phyloP scores from a whole-genome alignment of 225 moss, liverwort and hornwort genomes.

The Pseudoscleropodium purum region DNA sequence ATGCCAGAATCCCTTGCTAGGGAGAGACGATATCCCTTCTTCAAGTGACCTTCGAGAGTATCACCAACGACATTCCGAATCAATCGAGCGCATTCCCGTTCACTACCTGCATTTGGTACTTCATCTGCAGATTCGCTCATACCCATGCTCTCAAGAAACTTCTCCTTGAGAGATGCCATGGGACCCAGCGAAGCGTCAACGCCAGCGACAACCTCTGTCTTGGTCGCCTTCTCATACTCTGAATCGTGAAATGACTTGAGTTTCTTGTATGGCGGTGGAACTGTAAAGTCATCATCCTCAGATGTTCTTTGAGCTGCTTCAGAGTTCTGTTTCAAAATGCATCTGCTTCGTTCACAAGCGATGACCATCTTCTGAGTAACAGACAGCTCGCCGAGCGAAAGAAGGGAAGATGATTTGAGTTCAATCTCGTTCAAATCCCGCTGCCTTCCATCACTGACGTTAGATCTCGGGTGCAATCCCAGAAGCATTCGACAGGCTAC shows the following conservation, averaged over 20 bases:
- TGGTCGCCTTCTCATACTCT: not conserved
- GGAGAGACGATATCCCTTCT: constrained; percentile 73
- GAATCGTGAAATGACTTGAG: constrained; percentile 13
- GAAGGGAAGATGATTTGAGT: constrained; percentile 24
- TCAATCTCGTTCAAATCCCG: constrained; percentile 20
- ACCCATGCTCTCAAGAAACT: constrained; percentile 3
- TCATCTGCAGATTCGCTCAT: constrained; percentile 4
- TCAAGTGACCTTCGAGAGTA: constrained; percentile 69
- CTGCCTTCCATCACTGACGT: constrained; percentile 21
- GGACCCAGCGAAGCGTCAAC: not conserved
- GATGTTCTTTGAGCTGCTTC: constrained; percentile 6
- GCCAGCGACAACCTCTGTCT: not conserved
- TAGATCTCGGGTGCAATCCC: constrained; percentile 31
- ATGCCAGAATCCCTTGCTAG: constrained; percentile 62
- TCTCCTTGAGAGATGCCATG: not conserved
- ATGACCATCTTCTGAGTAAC: constrained; percentile 60
- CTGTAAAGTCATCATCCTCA: not conserved
- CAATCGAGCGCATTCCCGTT: constrained; percentile 12
- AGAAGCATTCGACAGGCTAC: constrained; percentile 96
- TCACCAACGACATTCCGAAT: constrained; percentile 43
- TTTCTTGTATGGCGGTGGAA: constrained; percentile 25
- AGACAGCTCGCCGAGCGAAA: constrained; percentile 50
- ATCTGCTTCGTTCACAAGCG: constrained; percentile 76
- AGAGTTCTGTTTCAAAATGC: constrained; percentile 31
- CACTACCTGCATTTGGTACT: constrained; percentile 1